phyloP scores from a whole-genome alignment of 1,284 basidiomycete species.

The Pseudozyma thailandica region DNA sequence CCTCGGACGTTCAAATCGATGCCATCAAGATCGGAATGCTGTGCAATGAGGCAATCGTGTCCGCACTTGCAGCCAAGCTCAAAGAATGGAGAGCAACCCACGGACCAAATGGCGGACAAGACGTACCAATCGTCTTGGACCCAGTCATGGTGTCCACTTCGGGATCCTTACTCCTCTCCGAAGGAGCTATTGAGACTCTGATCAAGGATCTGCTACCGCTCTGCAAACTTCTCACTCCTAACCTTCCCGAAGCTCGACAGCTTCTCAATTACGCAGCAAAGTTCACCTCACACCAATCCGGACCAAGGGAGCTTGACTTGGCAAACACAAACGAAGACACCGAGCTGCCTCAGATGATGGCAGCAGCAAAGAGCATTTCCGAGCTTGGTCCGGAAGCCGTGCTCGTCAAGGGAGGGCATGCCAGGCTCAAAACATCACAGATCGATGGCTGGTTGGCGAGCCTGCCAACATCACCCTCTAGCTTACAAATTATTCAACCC shows the following conservation, averaged over 20 bases:
- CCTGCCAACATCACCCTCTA: neutral
- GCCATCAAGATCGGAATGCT: slow-evolving; percentile 93
- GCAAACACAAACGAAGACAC: slow-evolving; percentile 26
- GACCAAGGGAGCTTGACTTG: slow-evolving; percentile 21
- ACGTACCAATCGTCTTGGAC: slow-evolving; percentile 61
- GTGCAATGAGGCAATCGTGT: slow-evolving; percentile 70
- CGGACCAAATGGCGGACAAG: slow-evolving; percentile 12
- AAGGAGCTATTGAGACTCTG: slow-evolving; percentile 76
- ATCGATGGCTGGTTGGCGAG: slow-evolving; percentile 19
- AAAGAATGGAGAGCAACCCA: slow-evolving; percentile 19
- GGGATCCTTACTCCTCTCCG: slow-evolving; percentile 80
- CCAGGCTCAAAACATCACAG: slow-evolving; percentile 63
- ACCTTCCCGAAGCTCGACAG: slow-evolving; percentile 81
- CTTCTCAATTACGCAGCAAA: slow-evolving; percentile 71
- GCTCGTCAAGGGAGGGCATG: slow-evolving; percentile 89
- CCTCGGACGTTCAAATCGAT: slow-evolving; percentile 79
- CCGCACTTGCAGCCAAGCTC: slow-evolving; percentile 62
- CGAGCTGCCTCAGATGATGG: slow-evolving; percentile 38
- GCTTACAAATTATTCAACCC: neutral
- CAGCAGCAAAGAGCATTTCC: slow-evolving; percentile 74
- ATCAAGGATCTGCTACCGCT: slow-evolving; percentile 78
- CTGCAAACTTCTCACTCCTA: slow-evolving; percentile 83
- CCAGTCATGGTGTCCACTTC: slow-evolving; percentile 94
- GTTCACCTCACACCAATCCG: slow-evolving; percentile 25
- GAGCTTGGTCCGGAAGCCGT: slow-evolving; percentile 74